Evolutionary conservation across 176 grass and related monocot genomes (phyloP), one percentile per base, ranked within the genome.

Genomic region (Alloteropsis semialata): DNA sequence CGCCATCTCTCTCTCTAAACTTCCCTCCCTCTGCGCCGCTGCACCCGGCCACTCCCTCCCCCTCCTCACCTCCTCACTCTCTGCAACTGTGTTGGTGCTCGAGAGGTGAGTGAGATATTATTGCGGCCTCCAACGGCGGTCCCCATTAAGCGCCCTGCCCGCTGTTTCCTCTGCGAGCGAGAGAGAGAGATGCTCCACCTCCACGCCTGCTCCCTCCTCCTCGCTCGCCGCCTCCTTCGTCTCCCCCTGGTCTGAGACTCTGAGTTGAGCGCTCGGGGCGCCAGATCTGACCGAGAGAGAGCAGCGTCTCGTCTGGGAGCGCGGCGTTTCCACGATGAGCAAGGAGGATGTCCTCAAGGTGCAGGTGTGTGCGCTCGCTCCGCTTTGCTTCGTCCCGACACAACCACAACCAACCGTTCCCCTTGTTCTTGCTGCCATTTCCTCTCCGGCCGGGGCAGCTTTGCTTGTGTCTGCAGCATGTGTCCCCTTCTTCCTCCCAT

Each of bases 291-390:
- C 17, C 1, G 49, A 10, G 53, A 56, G 22, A 0, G 55, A 3
- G 15, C n/a, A 24, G 42, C 27, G 27, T 19, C 29, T 33, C 65
- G 38, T 73, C 53, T 36, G 57, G 49, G 16, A 32, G 48, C 37
- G 74, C 37, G 74, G n/a, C 29, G 43, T 18, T 49, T 36, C 69
- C 30, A 85, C 49, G 68, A 89, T 89, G 87, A 89, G 87, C 84
- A 89, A 89, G 65, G 87, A 89, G 60, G 82, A 89, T 6, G 59
- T 85, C 69, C 76, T 89, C 82, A 89, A 89, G 84, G 80, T 85
- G 65, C 87, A 85, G 87, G 87, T 89, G 29, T 27, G 69, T 72
- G 64, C 3, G 10, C 9, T 27, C 2, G n/a, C n/a, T n/a, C n/a
- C n/a, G n/a, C n/a, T n/a, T 56, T 59, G 30, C 65, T 58, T 77